Evolutionary conservation across 306 rosid genomes (phyloP).

Genomic region (Fagus sylvatica): DNA sequence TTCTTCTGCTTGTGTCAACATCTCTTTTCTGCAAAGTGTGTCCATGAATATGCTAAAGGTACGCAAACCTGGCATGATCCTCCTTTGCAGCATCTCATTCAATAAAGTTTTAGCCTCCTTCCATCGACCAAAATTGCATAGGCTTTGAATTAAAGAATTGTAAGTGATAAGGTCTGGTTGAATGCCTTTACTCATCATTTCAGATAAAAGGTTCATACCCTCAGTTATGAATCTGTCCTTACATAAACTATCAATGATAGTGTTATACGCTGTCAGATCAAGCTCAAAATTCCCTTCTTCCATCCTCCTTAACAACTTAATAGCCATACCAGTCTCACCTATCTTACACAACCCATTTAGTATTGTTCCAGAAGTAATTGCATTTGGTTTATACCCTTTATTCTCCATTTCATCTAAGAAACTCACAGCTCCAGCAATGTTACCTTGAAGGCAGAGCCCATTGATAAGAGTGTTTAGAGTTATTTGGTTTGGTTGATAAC

Average conservation of each 20-base stretch:
- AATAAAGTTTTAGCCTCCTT: conserved; percentile 11
- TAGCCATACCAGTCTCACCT: background rate
- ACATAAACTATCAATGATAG: conserved; percentile 20
- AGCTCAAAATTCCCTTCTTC: background rate
- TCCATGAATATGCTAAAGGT: conserved; percentile 10
- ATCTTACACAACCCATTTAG: conserved; percentile 6
- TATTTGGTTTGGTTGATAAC: too few relatives aligned
- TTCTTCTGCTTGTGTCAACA: background rate
- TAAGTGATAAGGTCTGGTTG: conserved; percentile 13
- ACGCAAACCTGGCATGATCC: background rate
- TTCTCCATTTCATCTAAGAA: too few relatives aligned
- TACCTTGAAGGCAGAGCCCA: too few relatives aligned
- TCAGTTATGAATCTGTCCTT: conserved; percentile 16
- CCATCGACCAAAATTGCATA: conserved; percentile 12
- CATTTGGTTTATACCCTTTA: too few relatives aligned
- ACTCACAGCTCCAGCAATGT: too few relatives aligned
- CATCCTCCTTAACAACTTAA: background rate
- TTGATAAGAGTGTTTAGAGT: too few relatives aligned
- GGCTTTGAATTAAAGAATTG: conserved; percentile 16
- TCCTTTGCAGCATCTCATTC: conserved; percentile 5
- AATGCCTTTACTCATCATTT: conserved; percentile 9
- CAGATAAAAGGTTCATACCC: conserved; percentile 8
- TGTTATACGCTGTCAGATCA: background rate
- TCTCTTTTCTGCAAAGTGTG: conserved; percentile 11
- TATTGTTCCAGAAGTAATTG: too few relatives aligned